phyloP scores from a whole-genome alignment of 2,329 filamentous ascomycete genomes.

The Paraphoma chrysanthemicola region DNA sequence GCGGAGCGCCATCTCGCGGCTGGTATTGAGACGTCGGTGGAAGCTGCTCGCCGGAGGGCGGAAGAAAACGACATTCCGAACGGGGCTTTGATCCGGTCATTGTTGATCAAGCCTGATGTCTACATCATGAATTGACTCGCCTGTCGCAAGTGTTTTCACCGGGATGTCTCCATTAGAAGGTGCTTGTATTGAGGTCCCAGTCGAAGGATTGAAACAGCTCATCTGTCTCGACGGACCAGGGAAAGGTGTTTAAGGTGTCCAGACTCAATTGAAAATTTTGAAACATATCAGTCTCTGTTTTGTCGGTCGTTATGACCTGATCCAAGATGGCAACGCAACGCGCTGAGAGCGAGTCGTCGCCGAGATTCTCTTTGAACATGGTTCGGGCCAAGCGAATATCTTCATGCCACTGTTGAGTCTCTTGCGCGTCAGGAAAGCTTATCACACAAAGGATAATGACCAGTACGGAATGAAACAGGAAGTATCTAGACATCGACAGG shows the following conservation, averaged over 20 bases:
- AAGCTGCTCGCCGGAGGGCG: conserved; percentile 26
- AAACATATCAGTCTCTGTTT: conserved; percentile 20
- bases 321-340: conserved; percentile 33
- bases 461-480: conserved; percentile 33
- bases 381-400: conserved; percentile 28
- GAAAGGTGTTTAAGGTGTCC: conserved; percentile 29
- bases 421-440: conserved; percentile 26
- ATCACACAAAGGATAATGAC: conserved; percentile 33
- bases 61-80: conserved; percentile 36
- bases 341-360: conserved; percentile 31
- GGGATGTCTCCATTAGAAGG: conserved; percentile 12
- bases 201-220: conserved; percentile 34
- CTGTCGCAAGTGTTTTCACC: not conserved
- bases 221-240: conserved; percentile 33
- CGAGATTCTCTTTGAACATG: conserved; percentile 28
- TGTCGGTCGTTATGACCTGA: conserved; percentile 28
- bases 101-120: conserved; percentile 26
- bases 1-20: conserved; percentile 31
- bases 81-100: conserved; percentile 27
- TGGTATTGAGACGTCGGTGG: conserved; percentile 27
- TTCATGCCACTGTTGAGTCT: conserved; percentile 23
- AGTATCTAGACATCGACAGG: conserved; percentile 20
- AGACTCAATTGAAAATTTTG: conserved; percentile 25
- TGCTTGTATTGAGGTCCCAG: conserved; percentile 28
- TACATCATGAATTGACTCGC: conserved; percentile 21